Conservation (phyloP, 345 rosid genomes). For the Citrus glauca region DNA sequence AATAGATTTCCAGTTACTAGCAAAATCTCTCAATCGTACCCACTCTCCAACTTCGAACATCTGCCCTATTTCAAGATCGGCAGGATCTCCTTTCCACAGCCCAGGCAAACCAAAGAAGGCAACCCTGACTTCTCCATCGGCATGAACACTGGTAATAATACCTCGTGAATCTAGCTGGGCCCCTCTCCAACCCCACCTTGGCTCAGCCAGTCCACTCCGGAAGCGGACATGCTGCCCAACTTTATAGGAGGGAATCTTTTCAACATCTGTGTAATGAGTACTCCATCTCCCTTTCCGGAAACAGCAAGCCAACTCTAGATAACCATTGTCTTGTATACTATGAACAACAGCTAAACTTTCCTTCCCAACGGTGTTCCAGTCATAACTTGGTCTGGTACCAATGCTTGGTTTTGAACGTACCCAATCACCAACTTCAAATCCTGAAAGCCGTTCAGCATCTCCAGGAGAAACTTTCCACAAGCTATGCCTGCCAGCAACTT, state of each 20-base stretch:
- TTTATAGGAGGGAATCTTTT: slow-evolving; percentile 72
- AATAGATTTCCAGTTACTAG: slow-evolving; percentile 67
- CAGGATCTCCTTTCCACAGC: slow-evolving; percentile 94
- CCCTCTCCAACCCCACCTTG: slow-evolving; percentile 99
- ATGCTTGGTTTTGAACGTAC: slow-evolving; percentile 88
- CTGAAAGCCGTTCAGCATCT: slow-evolving; percentile 93
- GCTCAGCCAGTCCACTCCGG: slow-evolving; percentile 72
- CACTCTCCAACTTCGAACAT: slow-evolving; percentile 93
- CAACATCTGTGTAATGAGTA: slow-evolving; percentile 80
- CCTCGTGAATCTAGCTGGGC: slow-evolving; percentile 71
- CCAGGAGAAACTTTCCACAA: slow-evolving; percentile 96
- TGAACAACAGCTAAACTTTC: slow-evolving; percentile 92
- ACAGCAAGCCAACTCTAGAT: slow-evolving; percentile 91
- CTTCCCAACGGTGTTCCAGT: slow-evolving; percentile 84
- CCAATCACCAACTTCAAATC: slow-evolving; percentile 99
- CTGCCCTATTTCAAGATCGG: slow-evolving; percentile 70
- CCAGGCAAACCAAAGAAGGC: slow-evolving; percentile 80
- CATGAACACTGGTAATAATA: slow-evolving; percentile 76
- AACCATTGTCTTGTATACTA: slow-evolving; percentile 83
- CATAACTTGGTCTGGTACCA: slow-evolving; percentile 91
- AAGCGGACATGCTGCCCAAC: slow-evolving; percentile 87
- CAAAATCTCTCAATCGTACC: slow-evolving; percentile 67
- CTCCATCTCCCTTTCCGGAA: slow-evolving; percentile 82
- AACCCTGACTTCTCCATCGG: slow-evolving; percentile 89
- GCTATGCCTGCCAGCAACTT: slow-evolving; percentile 72